Evolutionary conservation across 257 asterid genomes (phyloP).

Genomic region (Nicotiana attenuata): DNA sequence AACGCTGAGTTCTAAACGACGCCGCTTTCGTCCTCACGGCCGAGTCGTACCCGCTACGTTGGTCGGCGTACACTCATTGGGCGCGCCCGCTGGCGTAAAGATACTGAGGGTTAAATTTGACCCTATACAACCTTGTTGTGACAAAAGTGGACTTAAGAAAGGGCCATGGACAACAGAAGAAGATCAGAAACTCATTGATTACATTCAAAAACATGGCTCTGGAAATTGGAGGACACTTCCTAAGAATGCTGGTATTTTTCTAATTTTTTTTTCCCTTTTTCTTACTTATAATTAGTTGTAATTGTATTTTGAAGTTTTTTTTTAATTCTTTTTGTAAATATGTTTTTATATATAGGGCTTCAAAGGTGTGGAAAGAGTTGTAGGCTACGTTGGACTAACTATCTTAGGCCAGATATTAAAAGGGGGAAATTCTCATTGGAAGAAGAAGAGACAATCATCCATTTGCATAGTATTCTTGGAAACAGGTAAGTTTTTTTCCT

Average conservation of each 20-base stretch:
- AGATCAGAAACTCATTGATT: conserved; percentile 63
- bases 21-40: too few species aligned
- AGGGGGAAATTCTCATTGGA: conserved; percentile 68
- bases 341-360: conserved; percentile 29
- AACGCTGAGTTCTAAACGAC: too few species aligned
- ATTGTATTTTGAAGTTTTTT: too few species aligned
- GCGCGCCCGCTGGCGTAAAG: too few species aligned
- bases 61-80: too few species aligned
- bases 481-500: conserved; percentile 45
- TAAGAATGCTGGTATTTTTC: conserved; percentile 53
- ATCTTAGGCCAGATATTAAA: conserved; percentile 74
- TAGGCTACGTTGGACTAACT: conserved; percentile 79
- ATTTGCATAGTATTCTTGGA: conserved; percentile 72
- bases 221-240: conserved; percentile 90
- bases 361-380: conserved; percentile 91
- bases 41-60: too few species aligned
- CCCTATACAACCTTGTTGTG: conserved; percentile 87
- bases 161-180: conserved; percentile 93
- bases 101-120: too few species aligned
- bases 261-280: background rate
- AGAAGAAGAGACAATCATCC: conserved; percentile 75
- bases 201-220: conserved; percentile 52
- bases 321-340: background rate
- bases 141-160: conserved; percentile 65
- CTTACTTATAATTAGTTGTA: background rate